Evolutionary conservation across 768 basidiomycete genomes (phyloP), one percentile per base, ranked within the genome.

Genomic region (Fomitopsis pulvina): DNA sequence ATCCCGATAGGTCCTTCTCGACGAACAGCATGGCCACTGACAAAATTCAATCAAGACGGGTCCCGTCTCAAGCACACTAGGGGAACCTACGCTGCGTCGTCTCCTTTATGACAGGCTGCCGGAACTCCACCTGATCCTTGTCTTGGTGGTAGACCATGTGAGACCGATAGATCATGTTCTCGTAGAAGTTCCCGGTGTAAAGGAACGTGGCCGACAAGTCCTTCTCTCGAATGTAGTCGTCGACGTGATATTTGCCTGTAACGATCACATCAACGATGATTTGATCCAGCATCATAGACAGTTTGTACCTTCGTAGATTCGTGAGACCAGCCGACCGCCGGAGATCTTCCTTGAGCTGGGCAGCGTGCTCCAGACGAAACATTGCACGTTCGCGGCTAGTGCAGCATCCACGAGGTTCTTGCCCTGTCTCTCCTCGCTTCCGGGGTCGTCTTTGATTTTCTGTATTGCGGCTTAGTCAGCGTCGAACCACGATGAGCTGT

Each of bases 181-280:
- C 57, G 50, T 54, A 58, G 52, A 58, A 58, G 47, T 58, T 58
- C 4, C 57, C 57, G 1, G 57, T 58, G 45, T 53, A 58, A 12
- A 58, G 30, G 44, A 58, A 58, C 5, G 42, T 29, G 2, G 51
- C 57, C 7, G 53, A 50, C 6, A 45, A 39, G 30, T 34, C 37
- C 46, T 43, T 55, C 49, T 48, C 49, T 4, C 53, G 52, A 38
- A 58, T 58, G 47, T 58, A 55, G 45, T 53, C 57, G 40, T 58
- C 57, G 4, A 58, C 57, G 18, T 55, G 57, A 24, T 53, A 41
- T 18, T 58, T 58, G 3, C 57, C 57, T 57, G 22, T 12, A 3
- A 16, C 34, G 3, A 4, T 14, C 10, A 6, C 29, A 29, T 34
- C 8, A 16, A 26, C 28, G 21, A 20, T 40, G 25, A 9, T 12